Base-by-base conservation (phyloP, 2,329 filamentous ascomycete genomes). In the Penicillium rolfsii region DNA sequence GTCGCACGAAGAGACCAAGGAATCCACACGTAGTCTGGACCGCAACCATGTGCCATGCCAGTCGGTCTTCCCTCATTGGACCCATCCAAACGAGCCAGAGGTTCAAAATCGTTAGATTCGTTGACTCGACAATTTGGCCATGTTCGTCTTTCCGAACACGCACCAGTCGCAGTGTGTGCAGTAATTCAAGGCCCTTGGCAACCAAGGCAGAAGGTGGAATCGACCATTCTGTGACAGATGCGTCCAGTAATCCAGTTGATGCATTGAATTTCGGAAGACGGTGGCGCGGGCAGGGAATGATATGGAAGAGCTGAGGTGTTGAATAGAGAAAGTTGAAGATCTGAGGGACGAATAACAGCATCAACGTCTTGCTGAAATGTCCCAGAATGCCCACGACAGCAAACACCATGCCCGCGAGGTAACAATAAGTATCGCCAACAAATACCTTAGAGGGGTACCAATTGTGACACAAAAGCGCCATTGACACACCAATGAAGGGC, bases 391-490 rank as follows among this genome's bases (percentile, higher is more conserved):
- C 93, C 66, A 98, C 95, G 48, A 97, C 93, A 57, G 94, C 95
- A 75, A 99, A 99, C 41, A 98, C 91, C 93, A 99, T 99, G 67
- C 95, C 95, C 0, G 95, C 95, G 77, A 99, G 97, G 80, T 99
- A 99, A 84, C 95, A 99, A 84, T 98, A 99, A 4, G 95, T 99
- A 78, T 99, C 95, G 58, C 95, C 95, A 9, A 98, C 94, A 73
- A 99, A 99, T 9, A 98, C 95, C 70, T 88, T 89, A 26, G 94
- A 92, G 0, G 95, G 95, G 74, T 93, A 99, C 91, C 93, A 96
- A 78, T 99, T 99, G 81, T 99, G 93, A 74, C 80, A 87, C 72
- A 95, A 85, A 16, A 99, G 84, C 8, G 95, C 95, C 54, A 90
- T 78, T 7, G 93, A 97, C 57, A 97, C 95, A 53, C 93, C 95